Conservation (phyloP, 2,329 filamentous ascomycete genomes). For the Penicillium sp. region DNA sequence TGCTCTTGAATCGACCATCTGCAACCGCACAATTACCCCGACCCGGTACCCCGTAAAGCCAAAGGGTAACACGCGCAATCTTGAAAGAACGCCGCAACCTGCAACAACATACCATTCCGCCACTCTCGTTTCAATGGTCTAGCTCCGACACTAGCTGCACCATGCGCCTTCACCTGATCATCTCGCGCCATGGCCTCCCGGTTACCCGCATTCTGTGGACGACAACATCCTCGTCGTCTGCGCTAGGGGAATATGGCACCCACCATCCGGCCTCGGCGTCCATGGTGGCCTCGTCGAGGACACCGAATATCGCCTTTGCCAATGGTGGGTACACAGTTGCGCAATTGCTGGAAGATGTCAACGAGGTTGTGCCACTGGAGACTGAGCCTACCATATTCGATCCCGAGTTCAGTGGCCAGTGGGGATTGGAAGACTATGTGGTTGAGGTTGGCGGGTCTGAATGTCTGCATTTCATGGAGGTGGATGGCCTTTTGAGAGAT, state of each 20-base stretch:
- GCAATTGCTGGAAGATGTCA: conserved; percentile 75
- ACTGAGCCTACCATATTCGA: conserved; percentile 51
- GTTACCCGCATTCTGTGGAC: conserved; percentile 74
- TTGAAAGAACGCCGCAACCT: background rate
- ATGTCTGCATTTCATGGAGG: conserved; percentile 80
- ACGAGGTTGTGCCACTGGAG: conserved; percentile 80
- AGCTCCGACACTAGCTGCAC: conserved; percentile 23
- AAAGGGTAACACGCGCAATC: conserved; percentile 7
- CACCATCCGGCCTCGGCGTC: conserved; percentile 37
- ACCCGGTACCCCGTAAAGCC: background rate
- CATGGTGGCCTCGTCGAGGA: conserved; percentile 38
- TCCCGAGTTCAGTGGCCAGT: conserved; percentile 55
- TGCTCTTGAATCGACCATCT: background rate
- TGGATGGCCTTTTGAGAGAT: conserved; percentile 72
- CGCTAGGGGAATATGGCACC: conserved; percentile 19
- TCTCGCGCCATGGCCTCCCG: conserved; percentile 74
- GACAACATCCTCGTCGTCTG: conserved; percentile 50
- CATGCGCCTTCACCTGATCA: conserved; percentile 74
- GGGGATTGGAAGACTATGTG: conserved; percentile 87
- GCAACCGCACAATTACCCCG: background rate
- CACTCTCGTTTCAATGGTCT: conserved; percentile 21
- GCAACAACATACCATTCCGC: background rate
- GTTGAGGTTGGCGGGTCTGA: conserved; percentile 85
- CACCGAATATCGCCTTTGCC: conserved; percentile 41
- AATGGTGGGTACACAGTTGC: conserved; percentile 69